Evolutionary conservation across 108 stramenopile species (phyloP).

Genomic region (Schizochytrium sp.): DNA sequence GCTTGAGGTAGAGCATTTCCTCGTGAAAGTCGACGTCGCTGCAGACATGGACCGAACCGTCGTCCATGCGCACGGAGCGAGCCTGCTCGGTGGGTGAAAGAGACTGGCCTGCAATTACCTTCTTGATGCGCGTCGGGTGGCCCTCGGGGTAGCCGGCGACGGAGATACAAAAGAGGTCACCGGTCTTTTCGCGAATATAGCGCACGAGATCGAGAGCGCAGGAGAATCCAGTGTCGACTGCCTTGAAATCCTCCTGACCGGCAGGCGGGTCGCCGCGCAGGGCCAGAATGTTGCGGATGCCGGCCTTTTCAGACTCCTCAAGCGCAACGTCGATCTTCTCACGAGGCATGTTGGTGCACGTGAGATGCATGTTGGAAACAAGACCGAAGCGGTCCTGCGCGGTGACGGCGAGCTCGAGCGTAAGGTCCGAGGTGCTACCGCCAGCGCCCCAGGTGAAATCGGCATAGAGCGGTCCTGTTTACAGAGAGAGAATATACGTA

Average conservation of each 20-base stretch:
- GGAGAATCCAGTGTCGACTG: slow-evolving; percentile 81
- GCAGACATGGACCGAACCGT: slow-evolving; percentile 71
- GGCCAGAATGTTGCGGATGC: slow-evolving; percentile 95
- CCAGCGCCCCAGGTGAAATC: slow-evolving; percentile 99
- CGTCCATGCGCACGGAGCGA: slow-evolving; percentile 61
- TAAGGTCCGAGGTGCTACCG: slow-evolving; percentile 91
- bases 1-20: slow-evolving; percentile 94
- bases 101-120: slow-evolving; percentile 59
- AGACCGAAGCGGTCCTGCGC: slow-evolving; percentile 67
- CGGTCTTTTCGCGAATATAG: slow-evolving; percentile 82
- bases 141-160: slow-evolving; percentile 99
- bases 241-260: slow-evolving; percentile 91
- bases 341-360: slow-evolving; percentile 97
- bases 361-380: slow-evolving; percentile 95
- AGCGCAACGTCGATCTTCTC: slow-evolving; percentile 77
- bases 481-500: too few species aligned
- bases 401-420: slow-evolving; percentile 73
- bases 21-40: slow-evolving; percentile 83
- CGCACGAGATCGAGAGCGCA: slow-evolving; percentile 93
- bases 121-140: slow-evolving; percentile 82
- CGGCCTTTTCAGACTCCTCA: slow-evolving; percentile 58
- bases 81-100: slow-evolving; percentile 68
- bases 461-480: slow-evolving; percentile 67
- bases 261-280: slow-evolving; percentile 96
- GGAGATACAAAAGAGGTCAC: slow-evolving; percentile 76